Evolutionary conservation across 2,329 filamentous ascomycete species (phyloP).

Genomic region (Xylaria polymorpha): DNA sequence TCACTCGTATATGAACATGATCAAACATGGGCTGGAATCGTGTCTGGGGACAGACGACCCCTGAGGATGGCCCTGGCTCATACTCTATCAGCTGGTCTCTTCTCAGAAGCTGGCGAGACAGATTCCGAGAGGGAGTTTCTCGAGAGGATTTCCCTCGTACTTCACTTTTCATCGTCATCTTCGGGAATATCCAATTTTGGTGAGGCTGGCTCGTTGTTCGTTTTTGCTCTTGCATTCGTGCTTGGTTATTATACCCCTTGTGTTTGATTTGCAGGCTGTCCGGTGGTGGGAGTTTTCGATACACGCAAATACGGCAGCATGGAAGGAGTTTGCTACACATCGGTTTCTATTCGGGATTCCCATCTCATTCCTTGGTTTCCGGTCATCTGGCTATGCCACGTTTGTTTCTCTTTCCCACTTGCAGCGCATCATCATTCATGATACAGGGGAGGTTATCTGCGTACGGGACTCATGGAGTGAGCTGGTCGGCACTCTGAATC

Average conservation of each 20-base stretch:
- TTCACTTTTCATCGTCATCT: slow-evolving; percentile 26
- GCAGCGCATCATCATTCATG: slow-evolving; percentile 30
- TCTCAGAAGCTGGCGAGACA: slow-evolving; percentile 2
- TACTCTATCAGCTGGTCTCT: slow-evolving; percentile 7
- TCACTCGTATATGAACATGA: slow-evolving; percentile 20
- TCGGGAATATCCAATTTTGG: slow-evolving; percentile 27
- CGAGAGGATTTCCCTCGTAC: slow-evolving; percentile 6
- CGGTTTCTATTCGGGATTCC: slow-evolving; percentile 8
- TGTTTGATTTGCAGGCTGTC: slow-evolving; percentile 29
- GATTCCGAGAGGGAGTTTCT: neutral
- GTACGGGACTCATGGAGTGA: slow-evolving; percentile 37
- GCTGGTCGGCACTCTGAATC: slow-evolving; percentile 17
- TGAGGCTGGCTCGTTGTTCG: slow-evolving; percentile 37
- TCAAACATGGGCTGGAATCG: slow-evolving; percentile 24
- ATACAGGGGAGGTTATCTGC: slow-evolving; percentile 36
- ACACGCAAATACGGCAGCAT: slow-evolving; percentile 39
- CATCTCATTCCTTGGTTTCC: slow-evolving; percentile 15
- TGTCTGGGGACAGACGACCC: slow-evolving; percentile 5
- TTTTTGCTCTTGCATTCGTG: slow-evolving; percentile 31
- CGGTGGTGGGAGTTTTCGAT: slow-evolving; percentile 33
- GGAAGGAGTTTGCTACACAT: slow-evolving; percentile 37
- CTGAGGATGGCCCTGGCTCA: slow-evolving; percentile 4
- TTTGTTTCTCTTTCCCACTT: slow-evolving; percentile 15
- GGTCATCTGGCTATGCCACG: slow-evolving; percentile 18
- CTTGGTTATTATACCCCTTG: slow-evolving; percentile 37